Conservation (phyloP, 202 grass and related monocot genomes). For the Schoenoplectus triqueter region DNA sequence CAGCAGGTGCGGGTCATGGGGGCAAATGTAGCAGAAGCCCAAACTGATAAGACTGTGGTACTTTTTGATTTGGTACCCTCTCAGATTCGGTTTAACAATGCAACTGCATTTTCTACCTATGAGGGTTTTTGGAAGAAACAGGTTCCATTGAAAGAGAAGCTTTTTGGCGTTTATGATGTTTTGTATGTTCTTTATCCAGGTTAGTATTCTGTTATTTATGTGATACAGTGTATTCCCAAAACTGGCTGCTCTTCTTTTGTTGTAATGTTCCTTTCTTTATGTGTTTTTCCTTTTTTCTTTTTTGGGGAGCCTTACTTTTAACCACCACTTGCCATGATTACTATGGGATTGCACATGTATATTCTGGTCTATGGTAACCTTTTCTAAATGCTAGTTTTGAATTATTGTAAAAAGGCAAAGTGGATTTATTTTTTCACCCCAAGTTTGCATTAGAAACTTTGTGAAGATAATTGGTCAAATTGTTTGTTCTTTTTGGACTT, state of each 20-base stretch:
- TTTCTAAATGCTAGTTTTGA: not conserved
- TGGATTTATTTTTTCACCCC: not conserved
- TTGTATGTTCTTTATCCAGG: slow-evolving; percentile 98
- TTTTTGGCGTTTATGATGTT: slow-evolving; percentile 80
- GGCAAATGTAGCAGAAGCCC: slow-evolving; percentile 83
- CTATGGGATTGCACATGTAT: not conserved
- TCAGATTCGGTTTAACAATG: slow-evolving; percentile 68
- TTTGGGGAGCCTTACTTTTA: not conserved
- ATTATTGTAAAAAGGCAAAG: not conserved
- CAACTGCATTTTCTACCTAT: slow-evolving; percentile 69
- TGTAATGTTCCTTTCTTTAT: not conserved
- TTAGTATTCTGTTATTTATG: slow-evolving; percentile 42
- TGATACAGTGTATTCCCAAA: not conserved
- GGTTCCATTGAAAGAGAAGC: slow-evolving; percentile 59
- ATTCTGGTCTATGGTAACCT: not conserved
- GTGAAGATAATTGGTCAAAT: slow-evolving; percentile 19
- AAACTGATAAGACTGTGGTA: slow-evolving; percentile 82
- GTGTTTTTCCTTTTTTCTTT: not conserved
- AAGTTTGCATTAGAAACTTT: not conserved
- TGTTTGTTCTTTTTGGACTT: not conserved
- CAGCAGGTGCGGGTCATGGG: slow-evolving; percentile 94
- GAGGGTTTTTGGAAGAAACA: slow-evolving; percentile 89
- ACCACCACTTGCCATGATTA: not conserved
- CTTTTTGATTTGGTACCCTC: slow-evolving; percentile 79
- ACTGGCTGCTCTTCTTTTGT: not conserved